Conservation (phyloP, 2,329 filamentous ascomycete genomes). For the Xylaria sp. region DNA sequence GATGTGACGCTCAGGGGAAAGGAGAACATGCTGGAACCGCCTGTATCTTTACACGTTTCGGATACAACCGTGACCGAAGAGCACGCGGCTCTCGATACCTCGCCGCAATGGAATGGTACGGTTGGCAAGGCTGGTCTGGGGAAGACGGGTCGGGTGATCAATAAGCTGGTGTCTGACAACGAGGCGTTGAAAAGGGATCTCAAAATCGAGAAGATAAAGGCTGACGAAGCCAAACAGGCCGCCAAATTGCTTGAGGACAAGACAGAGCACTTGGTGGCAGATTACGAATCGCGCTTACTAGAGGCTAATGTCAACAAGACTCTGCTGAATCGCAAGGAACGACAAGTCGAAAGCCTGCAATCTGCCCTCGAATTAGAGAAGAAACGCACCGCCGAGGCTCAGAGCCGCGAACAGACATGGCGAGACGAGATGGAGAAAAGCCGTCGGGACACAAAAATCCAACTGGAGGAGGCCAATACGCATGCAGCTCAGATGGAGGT, state of each 20-base stretch:
- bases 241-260: constrained; percentile 70
- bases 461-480: constrained; percentile 67
- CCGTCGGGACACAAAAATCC: constrained; percentile 59
- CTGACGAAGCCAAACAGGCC: constrained; percentile 72
- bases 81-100: constrained; percentile 35
- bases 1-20: constrained; percentile 24
- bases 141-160: constrained; percentile 78
- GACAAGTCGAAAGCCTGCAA: constrained; percentile 72
- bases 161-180: constrained; percentile 79
- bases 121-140: constrained; percentile 71
- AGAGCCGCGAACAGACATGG: constrained; percentile 63
- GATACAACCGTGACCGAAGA: constrained; percentile 40
- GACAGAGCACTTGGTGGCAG: constrained; percentile 67
- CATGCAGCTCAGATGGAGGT: constrained; percentile 70
- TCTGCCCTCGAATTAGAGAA: constrained; percentile 66
- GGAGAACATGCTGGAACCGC: constrained; percentile 26
- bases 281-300: constrained; percentile 70
- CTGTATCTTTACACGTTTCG: constrained; percentile 38
- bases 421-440: constrained; percentile 66
- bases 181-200: constrained; percentile 76
- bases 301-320: constrained; percentile 73
- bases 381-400: constrained; percentile 61
- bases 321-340: constrained; percentile 70
- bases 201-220: constrained; percentile 64
- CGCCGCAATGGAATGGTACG: constrained; percentile 62